These are phyloP conservation scores for Aureobasidium sp. DNA, from an alignment of 2,329 filamentous ascomycete species.

Conservation along the genomic window DNA sequence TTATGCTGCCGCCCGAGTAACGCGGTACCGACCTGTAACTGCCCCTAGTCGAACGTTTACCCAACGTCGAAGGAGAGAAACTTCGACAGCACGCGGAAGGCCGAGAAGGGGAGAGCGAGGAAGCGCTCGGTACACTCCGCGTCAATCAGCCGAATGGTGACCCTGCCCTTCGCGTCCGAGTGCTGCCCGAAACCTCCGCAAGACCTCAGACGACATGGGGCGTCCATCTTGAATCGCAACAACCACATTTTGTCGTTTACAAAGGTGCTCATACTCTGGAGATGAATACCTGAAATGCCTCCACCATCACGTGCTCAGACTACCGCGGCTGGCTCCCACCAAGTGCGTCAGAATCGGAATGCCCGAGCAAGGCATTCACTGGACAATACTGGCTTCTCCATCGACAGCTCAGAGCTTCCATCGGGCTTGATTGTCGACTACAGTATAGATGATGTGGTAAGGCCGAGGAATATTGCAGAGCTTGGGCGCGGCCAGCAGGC, in stretches of 20 bases:
- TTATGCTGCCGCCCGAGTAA: not conserved
- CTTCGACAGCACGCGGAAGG: not conserved
- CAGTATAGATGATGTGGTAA: slow-evolving; percentile 5
- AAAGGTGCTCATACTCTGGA: not conserved
- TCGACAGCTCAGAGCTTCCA: slow-evolving; percentile 5
- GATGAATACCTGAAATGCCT: slow-evolving; percentile 1
- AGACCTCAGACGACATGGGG: not conserved
- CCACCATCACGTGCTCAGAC: not conserved
- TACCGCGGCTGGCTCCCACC: not conserved
- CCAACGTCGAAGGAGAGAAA: not conserved
- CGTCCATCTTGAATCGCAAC: not conserved
- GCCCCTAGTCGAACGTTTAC: not conserved
- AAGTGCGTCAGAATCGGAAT: not conserved
- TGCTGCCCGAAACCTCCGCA: not conserved
- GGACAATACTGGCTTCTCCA: slow-evolving; percentile 6
- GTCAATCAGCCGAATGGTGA: not conserved
- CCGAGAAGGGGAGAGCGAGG: not conserved
- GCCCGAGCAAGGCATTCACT: slow-evolving; percentile 5
- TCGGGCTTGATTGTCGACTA: slow-evolving; percentile 3
- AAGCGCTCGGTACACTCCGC: not conserved
- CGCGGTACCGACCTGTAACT: not conserved
- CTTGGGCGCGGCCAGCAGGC: not conserved
- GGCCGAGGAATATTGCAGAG: not conserved
- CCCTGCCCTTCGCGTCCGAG: not conserved
- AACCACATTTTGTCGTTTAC: not conserved